These are phyloP conservation scores for Keithomyces neogunnii DNA, from an alignment of 2,329 filamentous ascomycete species.

Conservation along the genomic window DNA sequence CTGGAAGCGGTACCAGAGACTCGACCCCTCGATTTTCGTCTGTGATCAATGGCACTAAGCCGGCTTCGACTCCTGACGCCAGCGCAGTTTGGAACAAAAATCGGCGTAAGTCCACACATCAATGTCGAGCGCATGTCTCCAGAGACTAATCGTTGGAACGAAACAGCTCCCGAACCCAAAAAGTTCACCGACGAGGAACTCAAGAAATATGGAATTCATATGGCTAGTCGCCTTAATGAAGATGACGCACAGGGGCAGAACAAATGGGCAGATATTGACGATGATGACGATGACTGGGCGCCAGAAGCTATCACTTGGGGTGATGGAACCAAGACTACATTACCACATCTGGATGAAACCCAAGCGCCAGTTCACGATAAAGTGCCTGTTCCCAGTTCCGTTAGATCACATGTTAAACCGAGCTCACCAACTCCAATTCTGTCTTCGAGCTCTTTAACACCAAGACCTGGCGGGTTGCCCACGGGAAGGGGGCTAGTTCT, in stretches of 20 bases:
- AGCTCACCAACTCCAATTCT: slow-evolving; percentile 33
- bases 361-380: slow-evolving; percentile 19
- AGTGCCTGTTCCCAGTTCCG: slow-evolving; percentile 14
- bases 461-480: slow-evolving; percentile 37
- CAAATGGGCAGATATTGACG: slow-evolving; percentile 86
- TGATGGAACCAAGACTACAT: slow-evolving; percentile 74
- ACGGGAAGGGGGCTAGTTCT: slow-evolving; percentile 55
- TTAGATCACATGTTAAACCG: slow-evolving; percentile 30
- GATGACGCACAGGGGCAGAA: slow-evolving; percentile 67
- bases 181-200: slow-evolving; percentile 83
- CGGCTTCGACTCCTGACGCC: slow-evolving; percentile 56
- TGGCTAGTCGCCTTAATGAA: slow-evolving; percentile 68
- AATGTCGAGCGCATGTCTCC: neutral
- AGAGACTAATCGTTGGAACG: slow-evolving; percentile 33
- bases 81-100: slow-evolving; percentile 87
- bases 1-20: slow-evolving; percentile 51
- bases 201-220: slow-evolving; percentile 78
- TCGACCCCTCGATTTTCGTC: slow-evolving; percentile 34
- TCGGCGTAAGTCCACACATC: slow-evolving; percentile 51
- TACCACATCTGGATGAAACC: slow-evolving; percentile 53
- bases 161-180: slow-evolving; percentile 61
- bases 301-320: slow-evolving; percentile 82
- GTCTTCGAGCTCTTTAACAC: slow-evolving; percentile 28
- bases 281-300: slow-evolving; percentile 81
- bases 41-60: slow-evolving; percentile 47